phyloP scores from a whole-genome alignment of 2,329 filamentous ascomycete genomes.

The Sporothrix curviconia region DNA sequence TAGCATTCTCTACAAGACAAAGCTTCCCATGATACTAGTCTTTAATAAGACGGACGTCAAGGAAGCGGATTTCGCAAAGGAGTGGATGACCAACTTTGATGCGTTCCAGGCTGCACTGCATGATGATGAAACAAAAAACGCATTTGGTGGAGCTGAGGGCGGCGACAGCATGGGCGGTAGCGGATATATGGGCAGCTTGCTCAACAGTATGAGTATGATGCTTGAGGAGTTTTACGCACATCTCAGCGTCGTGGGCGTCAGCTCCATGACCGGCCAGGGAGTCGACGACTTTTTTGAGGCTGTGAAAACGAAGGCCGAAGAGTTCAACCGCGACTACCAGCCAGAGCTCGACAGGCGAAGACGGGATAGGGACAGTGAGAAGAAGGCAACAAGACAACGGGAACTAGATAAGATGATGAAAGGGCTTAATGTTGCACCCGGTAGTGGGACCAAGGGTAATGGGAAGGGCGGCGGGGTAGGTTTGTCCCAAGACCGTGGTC shows the following conservation, averaged over 20 bases:
- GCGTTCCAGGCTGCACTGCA: conserved; percentile 82
- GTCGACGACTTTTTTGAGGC: conserved; percentile 91
- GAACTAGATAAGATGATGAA: conserved; percentile 92
- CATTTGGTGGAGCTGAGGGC: conserved; percentile 66
- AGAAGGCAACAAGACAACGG: conserved; percentile 63
- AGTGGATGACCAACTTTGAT: conserved; percentile 99
- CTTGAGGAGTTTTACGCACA: conserved; percentile 97
- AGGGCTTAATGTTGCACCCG: conserved; percentile 57
- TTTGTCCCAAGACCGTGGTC: no score
- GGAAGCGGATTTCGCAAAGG: conserved; percentile 82
- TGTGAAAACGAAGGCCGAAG: conserved; percentile 76
- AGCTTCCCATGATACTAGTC: conserved; percentile 95
- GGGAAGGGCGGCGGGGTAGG: conserved; percentile 31
- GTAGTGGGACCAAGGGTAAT: background rate
- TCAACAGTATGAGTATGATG: conserved; percentile 98
- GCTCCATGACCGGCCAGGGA: conserved; percentile 84
- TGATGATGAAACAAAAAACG: conserved; percentile 70
- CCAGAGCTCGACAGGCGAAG: conserved; percentile 80
- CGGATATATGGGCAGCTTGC: conserved; percentile 90
- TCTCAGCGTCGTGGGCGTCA: conserved; percentile 86
- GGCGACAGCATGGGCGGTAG: conserved; percentile 59
- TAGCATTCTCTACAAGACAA: conserved; percentile 97
- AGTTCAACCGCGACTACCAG: conserved; percentile 85
- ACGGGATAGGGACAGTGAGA: conserved; percentile 68
- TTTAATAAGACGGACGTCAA: conserved; percentile 99